Conservation (phyloP, 1,284 basidiomycete genomes). For the Apiotrichum brassicae region DNA sequence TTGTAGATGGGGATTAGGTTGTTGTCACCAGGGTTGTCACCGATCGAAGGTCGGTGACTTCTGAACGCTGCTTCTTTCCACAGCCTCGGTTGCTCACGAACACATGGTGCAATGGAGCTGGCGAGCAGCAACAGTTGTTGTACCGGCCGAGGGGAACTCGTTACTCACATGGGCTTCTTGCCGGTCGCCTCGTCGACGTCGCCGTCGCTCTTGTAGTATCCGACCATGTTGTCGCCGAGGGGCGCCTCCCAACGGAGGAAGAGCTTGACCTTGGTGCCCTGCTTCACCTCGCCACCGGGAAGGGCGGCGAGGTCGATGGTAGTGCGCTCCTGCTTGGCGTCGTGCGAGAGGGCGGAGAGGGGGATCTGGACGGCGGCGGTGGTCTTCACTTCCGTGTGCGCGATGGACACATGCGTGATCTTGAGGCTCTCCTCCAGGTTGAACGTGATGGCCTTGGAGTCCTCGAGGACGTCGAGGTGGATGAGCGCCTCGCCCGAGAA, state of each 20-base stretch:
- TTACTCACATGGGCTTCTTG: conserved; percentile 45
- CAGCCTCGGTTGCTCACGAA: too few relatives aligned
- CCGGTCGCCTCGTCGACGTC: conserved; percentile 46
- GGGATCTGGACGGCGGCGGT: conserved; percentile 52
- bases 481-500: conserved; percentile 77
- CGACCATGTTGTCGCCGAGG: conserved; percentile 61
- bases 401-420: conserved; percentile 62
- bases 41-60: too few relatives aligned
- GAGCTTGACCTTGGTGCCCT: conserved; percentile 56
- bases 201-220: conserved; percentile 48
- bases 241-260: conserved; percentile 51
- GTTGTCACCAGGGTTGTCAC: not conserved
- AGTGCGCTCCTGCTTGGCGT: conserved; percentile 60
- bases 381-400: conserved; percentile 55
- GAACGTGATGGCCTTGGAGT: conserved; percentile 61
- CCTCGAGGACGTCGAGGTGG: conserved; percentile 64
- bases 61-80: too few relatives aligned
- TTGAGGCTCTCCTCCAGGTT: conserved; percentile 63
- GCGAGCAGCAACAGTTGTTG: too few relatives aligned
- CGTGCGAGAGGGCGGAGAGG: conserved; percentile 49
- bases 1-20: not conserved
- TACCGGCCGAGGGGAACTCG: too few relatives aligned
- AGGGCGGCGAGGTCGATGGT: conserved; percentile 59
- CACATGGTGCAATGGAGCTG: too few relatives aligned
- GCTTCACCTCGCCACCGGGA: conserved; percentile 58